These are phyloP conservation scores for Onygenales sp. DNA, from an alignment of 2,329 filamentous ascomycete species.

Conservation along the genomic window DNA sequence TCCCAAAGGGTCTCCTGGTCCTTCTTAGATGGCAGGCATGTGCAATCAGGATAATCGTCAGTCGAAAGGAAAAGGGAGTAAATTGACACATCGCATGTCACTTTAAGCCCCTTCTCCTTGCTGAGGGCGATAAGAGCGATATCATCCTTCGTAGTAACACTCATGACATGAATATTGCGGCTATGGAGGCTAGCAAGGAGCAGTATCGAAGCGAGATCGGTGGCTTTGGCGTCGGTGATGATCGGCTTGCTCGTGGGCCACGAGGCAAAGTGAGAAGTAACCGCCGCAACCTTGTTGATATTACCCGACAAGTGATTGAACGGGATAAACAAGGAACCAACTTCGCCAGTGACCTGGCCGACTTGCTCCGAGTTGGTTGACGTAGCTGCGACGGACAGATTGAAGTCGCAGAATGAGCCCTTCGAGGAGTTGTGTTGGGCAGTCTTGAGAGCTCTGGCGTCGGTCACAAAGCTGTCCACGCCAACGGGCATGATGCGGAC, in stretches of 20 bases:
- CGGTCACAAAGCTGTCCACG: slow-evolving; percentile 61
- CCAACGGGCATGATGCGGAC: slow-evolving; percentile 69
- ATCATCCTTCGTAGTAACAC: slow-evolving; percentile 71
- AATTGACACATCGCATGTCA: slow-evolving; percentile 74
- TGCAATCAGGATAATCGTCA: slow-evolving; percentile 58
- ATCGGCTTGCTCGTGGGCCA: slow-evolving; percentile 74
- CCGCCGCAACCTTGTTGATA: slow-evolving; percentile 72
- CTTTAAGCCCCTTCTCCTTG: slow-evolving; percentile 72
- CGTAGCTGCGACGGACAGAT: slow-evolving; percentile 67
- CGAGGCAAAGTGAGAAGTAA: slow-evolving; percentile 67
- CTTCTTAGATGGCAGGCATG: slow-evolving; percentile 54
- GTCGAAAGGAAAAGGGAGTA: slow-evolving; percentile 68
- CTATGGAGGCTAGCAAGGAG: slow-evolving; percentile 68
- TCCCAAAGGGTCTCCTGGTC: slow-evolving; percentile 70
- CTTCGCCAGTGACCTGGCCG: slow-evolving; percentile 60
- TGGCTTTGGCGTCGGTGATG: slow-evolving; percentile 70
- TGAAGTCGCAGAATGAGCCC: slow-evolving; percentile 66
- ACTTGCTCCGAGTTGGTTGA: slow-evolving; percentile 66
- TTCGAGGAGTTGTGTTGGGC: slow-evolving; percentile 62
- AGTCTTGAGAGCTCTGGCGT: slow-evolving; percentile 59
- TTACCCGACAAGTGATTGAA: slow-evolving; percentile 75
- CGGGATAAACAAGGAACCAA: slow-evolving; percentile 72
- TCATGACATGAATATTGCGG: slow-evolving; percentile 70
- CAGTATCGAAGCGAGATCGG: slow-evolving; percentile 70
- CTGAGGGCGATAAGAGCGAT: slow-evolving; percentile 66